Evolutionary conservation across 2,329 filamentous ascomycete species (phyloP).

Genomic region (Pseudogymnoascus sp.): DNA sequence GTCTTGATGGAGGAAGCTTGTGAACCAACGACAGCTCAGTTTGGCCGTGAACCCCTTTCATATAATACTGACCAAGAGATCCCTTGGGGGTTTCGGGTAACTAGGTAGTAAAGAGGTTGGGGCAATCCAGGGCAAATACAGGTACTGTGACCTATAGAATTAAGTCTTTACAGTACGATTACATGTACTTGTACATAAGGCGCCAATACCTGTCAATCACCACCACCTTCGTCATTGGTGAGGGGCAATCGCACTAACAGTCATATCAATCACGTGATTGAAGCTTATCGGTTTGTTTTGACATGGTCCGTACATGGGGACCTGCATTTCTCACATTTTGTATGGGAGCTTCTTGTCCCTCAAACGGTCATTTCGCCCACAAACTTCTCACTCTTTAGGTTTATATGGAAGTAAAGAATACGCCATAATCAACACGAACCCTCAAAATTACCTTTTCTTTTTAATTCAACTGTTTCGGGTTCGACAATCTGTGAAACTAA

Average conservation of each 20-base stretch:
- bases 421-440: neutral
- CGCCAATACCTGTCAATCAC: neutral
- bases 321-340: neutral
- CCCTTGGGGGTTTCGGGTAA: neutral
- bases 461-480: too few species aligned
- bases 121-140: neutral
- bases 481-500: neutral
- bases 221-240: neutral
- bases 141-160: neutral
- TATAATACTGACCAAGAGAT: neutral
- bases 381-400: neutral
- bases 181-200: neutral
- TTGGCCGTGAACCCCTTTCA: neutral
- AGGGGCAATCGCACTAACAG: neutral
- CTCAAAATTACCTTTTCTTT: neutral
- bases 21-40: neutral
- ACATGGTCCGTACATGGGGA: neutral
- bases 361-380: neutral
- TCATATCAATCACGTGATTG: neutral
- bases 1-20: neutral
- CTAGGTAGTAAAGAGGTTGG: constrained; percentile 2
- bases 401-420: neutral
- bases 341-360: neutral
- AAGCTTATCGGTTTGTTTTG: neutral
- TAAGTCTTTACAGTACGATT: neutral